A percentile compares a stretch with the other conserved stretches of the same genome.
These are phyloP conservation scores for Phytophthora ohioensis DNA, from an alignment of 352 stramenopile species.

Conservation along the genomic window DNA sequence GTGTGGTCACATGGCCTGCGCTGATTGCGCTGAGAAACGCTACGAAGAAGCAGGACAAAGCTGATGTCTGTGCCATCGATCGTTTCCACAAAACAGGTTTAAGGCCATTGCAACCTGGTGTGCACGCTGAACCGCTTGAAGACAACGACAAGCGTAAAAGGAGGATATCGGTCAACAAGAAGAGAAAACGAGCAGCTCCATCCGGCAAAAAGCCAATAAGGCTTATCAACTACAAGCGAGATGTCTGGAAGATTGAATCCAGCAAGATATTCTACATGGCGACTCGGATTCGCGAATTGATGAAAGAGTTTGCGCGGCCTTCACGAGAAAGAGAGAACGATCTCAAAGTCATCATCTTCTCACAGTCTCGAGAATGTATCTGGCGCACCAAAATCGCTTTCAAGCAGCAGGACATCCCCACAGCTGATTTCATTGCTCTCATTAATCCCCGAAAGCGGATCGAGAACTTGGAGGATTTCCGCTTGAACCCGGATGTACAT, in stretches of 20 bases:
- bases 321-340: slow-evolving; percentile 12
- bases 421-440: slow-evolving; percentile 63
- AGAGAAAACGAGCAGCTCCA: slow-evolving; percentile 7
- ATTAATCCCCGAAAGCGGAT: slow-evolving; percentile 46
- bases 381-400: slow-evolving; percentile 70
- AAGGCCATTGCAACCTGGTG: slow-evolving; percentile 77
- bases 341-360: slow-evolving; percentile 82
- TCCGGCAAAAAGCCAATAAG: slow-evolving; percentile 6
- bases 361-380: slow-evolving; percentile 74
- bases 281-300: slow-evolving; percentile 56
- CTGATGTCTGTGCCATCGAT: slow-evolving; percentile 52
- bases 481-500: slow-evolving; percentile 63
- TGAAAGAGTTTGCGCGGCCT: slow-evolving; percentile 40
- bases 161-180: slow-evolving; percentile 6
- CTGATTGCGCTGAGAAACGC: slow-evolving; percentile 87
- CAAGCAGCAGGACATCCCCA: slow-evolving; percentile 59
- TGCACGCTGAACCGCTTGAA: slow-evolving; percentile 30
- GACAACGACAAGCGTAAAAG: slow-evolving; percentile 21
- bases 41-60: slow-evolving; percentile 46
- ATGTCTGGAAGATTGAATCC: slow-evolving; percentile 35
- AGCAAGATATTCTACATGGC: slow-evolving; percentile 77
- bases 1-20: slow-evolving; percentile 91
- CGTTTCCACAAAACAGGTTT: slow-evolving; percentile 85
- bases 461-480: slow-evolving; percentile 56
- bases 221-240: slow-evolving; percentile 35